These are phyloP conservation scores for Diaporthe nobilis DNA, from an alignment of 2,329 filamentous ascomycete genomes.

Conservation along the genomic window DNA sequence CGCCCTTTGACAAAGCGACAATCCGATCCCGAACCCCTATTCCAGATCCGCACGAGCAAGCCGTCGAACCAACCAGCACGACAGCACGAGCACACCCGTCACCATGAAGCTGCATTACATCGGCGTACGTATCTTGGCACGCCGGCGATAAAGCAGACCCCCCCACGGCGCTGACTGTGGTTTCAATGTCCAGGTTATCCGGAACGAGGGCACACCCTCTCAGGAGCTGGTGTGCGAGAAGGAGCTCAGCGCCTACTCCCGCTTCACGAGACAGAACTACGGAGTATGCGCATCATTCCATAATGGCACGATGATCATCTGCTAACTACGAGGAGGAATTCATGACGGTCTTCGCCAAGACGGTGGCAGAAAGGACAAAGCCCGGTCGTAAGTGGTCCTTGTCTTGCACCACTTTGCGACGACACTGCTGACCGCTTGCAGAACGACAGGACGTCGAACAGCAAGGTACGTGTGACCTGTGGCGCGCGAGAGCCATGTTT, in stretches of 20 bases:
- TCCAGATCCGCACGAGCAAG: conserved; percentile 6
- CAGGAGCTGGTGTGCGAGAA: conserved; percentile 83
- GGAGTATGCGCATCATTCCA: conserved; percentile 38
- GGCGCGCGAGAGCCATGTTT: neutral
- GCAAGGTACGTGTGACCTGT: conserved; percentile 67
- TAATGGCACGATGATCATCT: conserved; percentile 59
- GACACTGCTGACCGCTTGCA: conserved; percentile 25
- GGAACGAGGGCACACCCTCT: conserved; percentile 82
- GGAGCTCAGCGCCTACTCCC: conserved; percentile 83
- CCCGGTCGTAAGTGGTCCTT: conserved; percentile 37
- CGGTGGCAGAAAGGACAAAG: conserved; percentile 85
- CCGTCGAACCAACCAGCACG: conserved; percentile 5
- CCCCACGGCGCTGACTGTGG: conserved; percentile 37
- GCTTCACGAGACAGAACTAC: conserved; percentile 82
- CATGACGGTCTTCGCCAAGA: conserved; percentile 89
- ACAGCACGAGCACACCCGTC: conserved; percentile 47
- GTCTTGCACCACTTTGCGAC: neutral
- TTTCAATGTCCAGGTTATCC: conserved; percentile 76
- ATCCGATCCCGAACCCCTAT: neutral
- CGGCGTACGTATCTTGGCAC: conserved; percentile 70
- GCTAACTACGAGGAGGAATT: conserved; percentile 62
- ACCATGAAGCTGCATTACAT: conserved; percentile 89
- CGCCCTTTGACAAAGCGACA: conserved; percentile 9
- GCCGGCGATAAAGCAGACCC: conserved; percentile 26
- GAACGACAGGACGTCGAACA: conserved; percentile 84